Conservation (phyloP, 306 rosid species). For the Glycine soja region DNA sequence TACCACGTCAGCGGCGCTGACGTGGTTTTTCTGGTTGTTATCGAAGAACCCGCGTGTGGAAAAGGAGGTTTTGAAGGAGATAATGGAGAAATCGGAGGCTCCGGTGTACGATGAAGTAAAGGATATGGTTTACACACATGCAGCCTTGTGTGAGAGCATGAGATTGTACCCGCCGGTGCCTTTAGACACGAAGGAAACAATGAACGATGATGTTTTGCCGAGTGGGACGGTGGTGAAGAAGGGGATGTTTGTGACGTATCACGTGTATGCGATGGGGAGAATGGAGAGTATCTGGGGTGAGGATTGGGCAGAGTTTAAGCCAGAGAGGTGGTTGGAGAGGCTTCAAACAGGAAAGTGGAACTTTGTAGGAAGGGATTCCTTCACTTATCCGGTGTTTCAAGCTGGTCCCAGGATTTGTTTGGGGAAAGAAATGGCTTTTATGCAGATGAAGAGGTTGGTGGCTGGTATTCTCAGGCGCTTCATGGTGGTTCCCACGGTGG, state of each 20-base stretch:
- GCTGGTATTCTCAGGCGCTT: slow-evolving; percentile 61
- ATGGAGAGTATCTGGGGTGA: slow-evolving; percentile 62
- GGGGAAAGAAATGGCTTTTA: slow-evolving; percentile 88
- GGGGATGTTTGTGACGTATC: no score
- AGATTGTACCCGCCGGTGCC: slow-evolving; percentile 73
- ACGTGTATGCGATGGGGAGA: no score
- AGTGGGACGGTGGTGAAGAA: no score
- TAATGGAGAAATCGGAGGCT: no score
- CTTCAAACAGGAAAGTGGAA: slow-evolving; percentile 47
- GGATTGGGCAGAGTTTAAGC: slow-evolving; percentile 72
- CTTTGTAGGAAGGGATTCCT: slow-evolving; percentile 63
- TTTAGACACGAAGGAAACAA: no score
- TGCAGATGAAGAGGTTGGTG: slow-evolving; percentile 82
- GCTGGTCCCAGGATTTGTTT: slow-evolving; percentile 85
- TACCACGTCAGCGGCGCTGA: slow-evolving; percentile 52
- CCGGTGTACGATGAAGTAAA: no score
- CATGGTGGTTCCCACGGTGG: slow-evolving; percentile 58
- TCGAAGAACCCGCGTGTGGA: slow-evolving; percentile 53
- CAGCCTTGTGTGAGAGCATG: slow-evolving; percentile 84
- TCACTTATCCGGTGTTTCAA: slow-evolving; percentile 70
- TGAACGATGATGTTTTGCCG: no score
- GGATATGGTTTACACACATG: slow-evolving; percentile 73
- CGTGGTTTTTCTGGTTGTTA: slow-evolving; percentile 64
- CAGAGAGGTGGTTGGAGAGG: slow-evolving; percentile 72
- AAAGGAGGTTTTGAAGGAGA: no score